Percentiles rank a stretch among this genome's conserved stretches.
phyloP scores from a whole-genome alignment of 1,139 yeast species.

The Tardiomyces digboiensis region DNA sequence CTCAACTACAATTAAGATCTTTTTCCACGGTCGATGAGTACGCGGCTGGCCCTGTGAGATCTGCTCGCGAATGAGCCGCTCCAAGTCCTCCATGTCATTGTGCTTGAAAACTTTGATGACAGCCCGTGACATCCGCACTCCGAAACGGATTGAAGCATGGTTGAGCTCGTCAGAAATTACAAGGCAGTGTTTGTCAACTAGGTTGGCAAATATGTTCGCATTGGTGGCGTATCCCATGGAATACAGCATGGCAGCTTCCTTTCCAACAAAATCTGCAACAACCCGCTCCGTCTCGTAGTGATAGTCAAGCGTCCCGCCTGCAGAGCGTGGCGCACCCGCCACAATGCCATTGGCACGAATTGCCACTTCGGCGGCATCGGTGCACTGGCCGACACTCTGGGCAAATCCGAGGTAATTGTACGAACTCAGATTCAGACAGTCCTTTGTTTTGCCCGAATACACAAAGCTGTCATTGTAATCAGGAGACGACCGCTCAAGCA shows the following conservation, averaged over 20 bases:
- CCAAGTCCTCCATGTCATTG: constrained; percentile 79
- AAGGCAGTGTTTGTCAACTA: constrained; percentile 80
- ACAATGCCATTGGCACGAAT: constrained; percentile 66
- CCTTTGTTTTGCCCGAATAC: constrained; percentile 65
- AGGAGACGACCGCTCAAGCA: constrained; percentile 64
- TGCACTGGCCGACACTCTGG: constrained; percentile 87
- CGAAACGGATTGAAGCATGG: constrained; percentile 94
- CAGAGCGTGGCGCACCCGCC: constrained; percentile 67
- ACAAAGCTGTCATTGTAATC: constrained; percentile 49
- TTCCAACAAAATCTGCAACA: constrained; percentile 82
- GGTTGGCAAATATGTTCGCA: constrained; percentile 77
- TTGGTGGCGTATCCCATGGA: constrained; percentile 97
- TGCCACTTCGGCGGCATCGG: constrained; percentile 61
- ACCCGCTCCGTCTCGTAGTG: constrained; percentile 67
- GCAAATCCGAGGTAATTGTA: constrained; percentile 97
- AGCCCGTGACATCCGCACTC: constrained; percentile 89
- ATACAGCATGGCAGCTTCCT: constrained; percentile 77
- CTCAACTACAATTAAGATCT: constrained; percentile 87
- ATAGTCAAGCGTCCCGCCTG: constrained; percentile 68
- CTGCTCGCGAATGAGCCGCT: constrained; percentile 70
- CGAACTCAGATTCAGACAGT: constrained; percentile 80
- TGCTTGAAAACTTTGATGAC: constrained; percentile 89
- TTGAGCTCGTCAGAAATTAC: constrained; percentile 91
- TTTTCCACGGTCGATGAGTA: constrained; percentile 96
- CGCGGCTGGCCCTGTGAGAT: constrained; percentile 97